Conservation (phyloP, 2,329 filamentous ascomycete species). For the Incumbomyces delicatus region DNA sequence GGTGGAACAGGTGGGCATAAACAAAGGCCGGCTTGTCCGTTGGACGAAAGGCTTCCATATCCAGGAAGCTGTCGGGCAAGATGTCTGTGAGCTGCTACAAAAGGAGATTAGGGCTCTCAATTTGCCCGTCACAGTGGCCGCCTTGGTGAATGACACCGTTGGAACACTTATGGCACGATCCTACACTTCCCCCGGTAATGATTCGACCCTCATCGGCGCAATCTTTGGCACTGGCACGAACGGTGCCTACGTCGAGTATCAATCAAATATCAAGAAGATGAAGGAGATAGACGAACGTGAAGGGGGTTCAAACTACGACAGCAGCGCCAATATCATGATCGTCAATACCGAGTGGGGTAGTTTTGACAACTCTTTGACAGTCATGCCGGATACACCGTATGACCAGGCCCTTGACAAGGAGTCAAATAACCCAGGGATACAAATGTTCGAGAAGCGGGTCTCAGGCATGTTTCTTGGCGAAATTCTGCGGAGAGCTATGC, state of each 20-base stretch:
- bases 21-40: conserved; percentile 84
- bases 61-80: conserved; percentile 82
- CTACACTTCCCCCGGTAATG: conserved; percentile 83
- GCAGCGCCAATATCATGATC: conserved; percentile 83
- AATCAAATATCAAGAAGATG: conserved; percentile 73
- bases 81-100: conserved; percentile 86
- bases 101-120: conserved; percentile 75
- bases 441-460: conserved; percentile 98
- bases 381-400: conserved; percentile 76
- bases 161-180: conserved; percentile 96
- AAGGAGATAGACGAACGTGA: conserved; percentile 41
- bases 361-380: conserved; percentile 86
- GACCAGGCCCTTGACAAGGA: conserved; percentile 68
- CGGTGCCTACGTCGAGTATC: conserved; percentile 91
- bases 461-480: conserved; percentile 98
- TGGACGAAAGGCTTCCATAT: conserved; percentile 99
- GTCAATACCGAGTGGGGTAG: conserved; percentile 98
- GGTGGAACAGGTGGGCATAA: conserved; percentile 86
- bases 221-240: conserved; percentile 98
- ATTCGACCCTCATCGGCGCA: conserved; percentile 77
- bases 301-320: conserved; percentile 57
- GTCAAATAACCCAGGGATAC: conserved; percentile 83
- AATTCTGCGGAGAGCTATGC: conserved; percentile 68
- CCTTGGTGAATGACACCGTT: conserved; percentile 94
- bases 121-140: conserved; percentile 87